Base-by-base conservation (phyloP, 495 filamentous ascomycete species). In the Hypoxylon subgilvum region DNA sequence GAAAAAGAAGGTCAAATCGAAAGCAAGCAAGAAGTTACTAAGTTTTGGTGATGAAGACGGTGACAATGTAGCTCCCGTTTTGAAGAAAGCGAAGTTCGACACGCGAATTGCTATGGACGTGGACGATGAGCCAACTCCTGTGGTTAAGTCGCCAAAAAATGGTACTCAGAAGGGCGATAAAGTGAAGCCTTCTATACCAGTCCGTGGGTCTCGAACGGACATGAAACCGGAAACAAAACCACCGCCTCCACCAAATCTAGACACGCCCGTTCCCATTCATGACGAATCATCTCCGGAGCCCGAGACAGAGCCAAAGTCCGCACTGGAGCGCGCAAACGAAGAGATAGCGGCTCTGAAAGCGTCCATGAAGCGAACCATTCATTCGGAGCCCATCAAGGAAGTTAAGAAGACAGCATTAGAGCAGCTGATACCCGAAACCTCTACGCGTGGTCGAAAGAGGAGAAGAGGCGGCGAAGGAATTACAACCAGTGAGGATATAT, bases 71-170 rank as follows among this genome's bases (percentile, higher is more conserved):
- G 76, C 76, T 3, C 81, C 84, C 5, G 70, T 82, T n/a, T 76
- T 86, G 4, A 96, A 93, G 67, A 97, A 96, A 69, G 79, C 88
- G 7, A 97, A 96, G 67, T 97, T 92, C 71, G 96, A 97, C 67
- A 84, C 90, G 12, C 86, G 86, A 43, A 84, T 97, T 34, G 86
- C 95, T 14, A 84, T 84, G 60, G 87, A 83, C 14, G 75, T 78
- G 18, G 72, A 74, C 17, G 72, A 69, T 18, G 58, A 75, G 47
- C 39, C 68, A 46, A 43, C 62, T 30, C 52, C 63, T 50, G 50
- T 65, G 6, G 52, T 52, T n/a, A 56, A 66, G 18, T 63, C 51
- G 40, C 43, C 63, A 19, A 73, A 71, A 43, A 39, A 48, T 10
- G 45, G 58, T 13, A 27, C 18, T 46, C 67, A 68, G 34, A 74